These are phyloP conservation scores for Physcomitrium patens DNA, from an alignment of 225 moss, liverwort and hornwort genomes.

Conservation along the genomic window DNA sequence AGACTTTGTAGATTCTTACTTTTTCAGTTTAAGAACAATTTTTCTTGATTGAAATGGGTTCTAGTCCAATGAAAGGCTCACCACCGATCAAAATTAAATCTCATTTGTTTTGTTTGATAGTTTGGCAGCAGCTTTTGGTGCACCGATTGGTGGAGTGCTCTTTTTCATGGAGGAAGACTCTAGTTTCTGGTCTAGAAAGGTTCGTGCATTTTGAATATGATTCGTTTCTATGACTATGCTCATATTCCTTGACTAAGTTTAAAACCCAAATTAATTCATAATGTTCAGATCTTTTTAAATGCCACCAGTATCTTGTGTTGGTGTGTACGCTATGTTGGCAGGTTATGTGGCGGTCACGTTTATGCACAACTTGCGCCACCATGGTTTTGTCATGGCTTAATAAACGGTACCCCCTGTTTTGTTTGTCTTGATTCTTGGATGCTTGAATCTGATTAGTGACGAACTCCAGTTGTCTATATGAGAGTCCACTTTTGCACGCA, in stretches of 20 bases:
- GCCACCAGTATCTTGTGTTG: constrained; percentile 9
- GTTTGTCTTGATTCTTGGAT: not conserved
- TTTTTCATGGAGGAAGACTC: constrained; percentile 85
- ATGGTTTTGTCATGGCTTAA: constrained; percentile 76
- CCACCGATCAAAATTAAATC: not conserved
- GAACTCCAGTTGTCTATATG: not conserved
- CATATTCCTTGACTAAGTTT: not conserved
- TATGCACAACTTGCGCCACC: constrained; percentile 72
- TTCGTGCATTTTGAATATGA: constrained; percentile 10
- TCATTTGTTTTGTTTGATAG: constrained; percentile 39
- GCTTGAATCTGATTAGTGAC: not conserved
- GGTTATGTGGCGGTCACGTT: constrained; percentile 87
- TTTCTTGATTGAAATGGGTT: not conserved
- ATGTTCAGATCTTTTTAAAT: not conserved
- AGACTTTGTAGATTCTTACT: constrained; percentile 1
- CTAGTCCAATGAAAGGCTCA: constrained; percentile 4
- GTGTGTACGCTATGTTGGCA: constrained; percentile 30
- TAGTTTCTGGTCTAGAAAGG: constrained; percentile 91
- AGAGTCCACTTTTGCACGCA: constrained; percentile 3
- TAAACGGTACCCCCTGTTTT: constrained; percentile 39
- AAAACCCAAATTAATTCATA: not conserved
- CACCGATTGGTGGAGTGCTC: constrained; percentile 80
- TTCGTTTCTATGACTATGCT: not conserved
- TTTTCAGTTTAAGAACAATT: not conserved
- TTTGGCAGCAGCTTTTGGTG: constrained; percentile 85